Evolutionary conservation across 2,329 filamentous ascomycete species (phyloP).

Genomic region (Diaporthe citrichinensis): DNA sequence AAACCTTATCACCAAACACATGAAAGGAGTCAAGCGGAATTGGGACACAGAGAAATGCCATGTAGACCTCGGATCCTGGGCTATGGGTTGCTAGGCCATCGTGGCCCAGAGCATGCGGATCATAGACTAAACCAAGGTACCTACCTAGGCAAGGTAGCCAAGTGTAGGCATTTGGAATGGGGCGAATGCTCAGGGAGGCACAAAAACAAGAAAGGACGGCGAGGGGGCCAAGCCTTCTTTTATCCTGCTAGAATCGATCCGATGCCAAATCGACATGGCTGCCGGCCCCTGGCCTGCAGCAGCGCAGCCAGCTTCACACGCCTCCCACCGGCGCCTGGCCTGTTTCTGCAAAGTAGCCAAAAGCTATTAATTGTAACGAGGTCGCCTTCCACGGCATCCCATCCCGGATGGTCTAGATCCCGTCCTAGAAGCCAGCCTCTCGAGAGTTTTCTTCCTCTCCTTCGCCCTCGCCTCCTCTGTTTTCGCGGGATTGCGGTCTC

Average conservation of each 20-base stretch:
- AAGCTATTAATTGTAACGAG: constrained; percentile 18
- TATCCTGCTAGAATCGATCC: constrained; percentile 32
- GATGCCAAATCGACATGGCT: constrained; percentile 24
- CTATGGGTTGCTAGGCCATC: constrained; percentile 5
- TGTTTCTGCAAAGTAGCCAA: not conserved
- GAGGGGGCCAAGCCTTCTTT: constrained; percentile 16
- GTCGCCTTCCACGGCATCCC: constrained; percentile 17
- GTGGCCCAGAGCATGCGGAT: constrained; percentile 19
- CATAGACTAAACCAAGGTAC: constrained; percentile 24
- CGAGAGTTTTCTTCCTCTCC: not conserved
- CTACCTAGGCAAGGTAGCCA: not conserved
- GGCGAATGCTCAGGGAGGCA: constrained; percentile 13
- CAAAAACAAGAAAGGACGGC: constrained; percentile 1
- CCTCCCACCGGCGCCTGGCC: constrained; percentile 16
- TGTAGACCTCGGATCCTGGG: constrained; percentile 6
- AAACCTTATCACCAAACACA: constrained; percentile 13
- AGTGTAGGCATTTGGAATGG: constrained; percentile 19
- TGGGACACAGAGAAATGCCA: not conserved
- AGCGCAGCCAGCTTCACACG: constrained; percentile 14
- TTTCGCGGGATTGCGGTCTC: constrained; percentile 6
- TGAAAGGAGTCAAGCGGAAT: not conserved
- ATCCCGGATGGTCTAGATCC: constrained; percentile 13
- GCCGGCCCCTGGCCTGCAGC: constrained; percentile 11
- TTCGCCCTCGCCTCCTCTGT: not conserved
- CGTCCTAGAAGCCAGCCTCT: constrained; percentile 8